Percentiles rank a stretch among this genome's conserved stretches.
These are phyloP conservation scores for Hypomontagnella submonticulosa DNA, from an alignment of 495 filamentous ascomycete species.

Conservation along the genomic window DNA sequence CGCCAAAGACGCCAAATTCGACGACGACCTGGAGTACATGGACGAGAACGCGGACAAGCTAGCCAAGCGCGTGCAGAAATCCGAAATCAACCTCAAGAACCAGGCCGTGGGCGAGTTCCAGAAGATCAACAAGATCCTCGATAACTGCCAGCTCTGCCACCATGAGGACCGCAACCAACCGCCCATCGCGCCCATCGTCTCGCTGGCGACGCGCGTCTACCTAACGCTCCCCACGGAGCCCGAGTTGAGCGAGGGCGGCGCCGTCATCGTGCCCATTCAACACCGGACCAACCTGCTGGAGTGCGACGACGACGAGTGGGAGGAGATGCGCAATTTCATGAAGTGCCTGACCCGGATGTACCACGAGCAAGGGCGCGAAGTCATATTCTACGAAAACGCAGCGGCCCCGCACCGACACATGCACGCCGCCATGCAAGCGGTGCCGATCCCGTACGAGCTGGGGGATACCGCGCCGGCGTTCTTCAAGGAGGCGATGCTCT, in stretches of 20 bases:
- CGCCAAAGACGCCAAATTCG: conserved; percentile 89
- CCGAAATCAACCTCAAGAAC: conserved; percentile 88
- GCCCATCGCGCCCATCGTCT: conserved; percentile 90
- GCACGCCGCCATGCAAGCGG: conserved; percentile 86
- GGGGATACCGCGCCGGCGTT: conserved; percentile 93
- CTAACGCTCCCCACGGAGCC: conserved; percentile 91
- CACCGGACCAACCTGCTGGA: conserved; percentile 92
- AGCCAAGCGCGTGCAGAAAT: conserved; percentile 88
- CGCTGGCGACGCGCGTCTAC: conserved; percentile 86
- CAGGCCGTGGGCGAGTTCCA: conserved; percentile 88
- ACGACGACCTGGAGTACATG: conserved; percentile 94
- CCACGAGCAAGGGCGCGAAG: conserved; percentile 86
- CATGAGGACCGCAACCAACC: conserved; percentile 87
- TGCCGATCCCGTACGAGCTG: conserved; percentile 87
- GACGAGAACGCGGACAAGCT: conserved; percentile 95
- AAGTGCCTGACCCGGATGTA: conserved; percentile 94
- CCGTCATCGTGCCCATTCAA: conserved; percentile 88
- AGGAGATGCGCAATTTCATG: conserved; percentile 99
- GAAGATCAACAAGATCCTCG: conserved; percentile 87
- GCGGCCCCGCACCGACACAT: conserved; percentile 79
- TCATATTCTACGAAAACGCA: conserved; percentile 98
- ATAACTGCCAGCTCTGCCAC: conserved; percentile 90
- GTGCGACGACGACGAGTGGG: conserved; percentile 99
- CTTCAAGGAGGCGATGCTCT: conserved; percentile 93
- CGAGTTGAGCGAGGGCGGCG: conserved; percentile 83